Percentiles rank a stretch among this genome's conserved stretches.
These are phyloP conservation scores for Paraconiothyrium sp. DNA, from an alignment of 2,329 filamentous ascomycete genomes.

Conservation along the genomic window DNA sequence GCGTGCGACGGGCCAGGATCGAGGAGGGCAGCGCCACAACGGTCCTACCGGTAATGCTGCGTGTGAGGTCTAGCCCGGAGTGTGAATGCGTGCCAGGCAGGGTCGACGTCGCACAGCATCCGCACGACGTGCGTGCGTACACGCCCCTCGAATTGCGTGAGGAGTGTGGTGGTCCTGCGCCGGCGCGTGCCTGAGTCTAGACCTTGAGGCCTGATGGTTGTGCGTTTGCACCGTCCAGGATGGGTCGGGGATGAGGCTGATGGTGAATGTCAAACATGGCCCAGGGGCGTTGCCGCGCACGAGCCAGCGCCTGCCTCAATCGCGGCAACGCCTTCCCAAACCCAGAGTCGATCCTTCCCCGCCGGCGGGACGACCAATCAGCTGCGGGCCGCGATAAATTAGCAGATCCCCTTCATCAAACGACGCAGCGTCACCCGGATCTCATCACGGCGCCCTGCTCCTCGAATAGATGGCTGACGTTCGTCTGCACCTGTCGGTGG, in stretches of 20 bases:
- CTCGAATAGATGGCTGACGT: conserved; percentile 2
- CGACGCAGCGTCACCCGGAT: conserved; percentile 8
- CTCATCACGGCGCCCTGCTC: not conserved
- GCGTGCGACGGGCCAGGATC: not conserved
- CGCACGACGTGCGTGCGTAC: not conserved
- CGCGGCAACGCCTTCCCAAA: conserved; percentile 7
- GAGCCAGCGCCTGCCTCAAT: conserved; percentile 1
- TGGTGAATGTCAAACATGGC: conserved; percentile 8
- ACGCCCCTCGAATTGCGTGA: not conserved
- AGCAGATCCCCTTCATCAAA: conserved; percentile 19
- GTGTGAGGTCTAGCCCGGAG: not conserved
- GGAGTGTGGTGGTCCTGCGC: not conserved
- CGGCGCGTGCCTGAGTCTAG: conserved; percentile 1
- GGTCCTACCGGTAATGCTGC: not conserved
- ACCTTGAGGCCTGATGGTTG: not conserved
- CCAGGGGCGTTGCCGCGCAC: conserved; percentile 12
- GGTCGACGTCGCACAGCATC: not conserved
- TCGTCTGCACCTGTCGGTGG: not conserved
- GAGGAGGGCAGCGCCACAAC: conserved; percentile 8
- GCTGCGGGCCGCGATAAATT: conserved; percentile 1
- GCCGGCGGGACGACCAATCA: conserved; percentile 11
- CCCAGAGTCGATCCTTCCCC: conserved; percentile 18
- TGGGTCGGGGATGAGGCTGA: conserved; percentile 7
- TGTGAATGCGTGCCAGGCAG: not conserved
- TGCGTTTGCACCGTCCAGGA: not conserved